Evolutionary conservation across 257 asterid species (phyloP), one percentile per base, ranked within the genome.

Genomic region (Nicotiana sylvestris): DNA sequence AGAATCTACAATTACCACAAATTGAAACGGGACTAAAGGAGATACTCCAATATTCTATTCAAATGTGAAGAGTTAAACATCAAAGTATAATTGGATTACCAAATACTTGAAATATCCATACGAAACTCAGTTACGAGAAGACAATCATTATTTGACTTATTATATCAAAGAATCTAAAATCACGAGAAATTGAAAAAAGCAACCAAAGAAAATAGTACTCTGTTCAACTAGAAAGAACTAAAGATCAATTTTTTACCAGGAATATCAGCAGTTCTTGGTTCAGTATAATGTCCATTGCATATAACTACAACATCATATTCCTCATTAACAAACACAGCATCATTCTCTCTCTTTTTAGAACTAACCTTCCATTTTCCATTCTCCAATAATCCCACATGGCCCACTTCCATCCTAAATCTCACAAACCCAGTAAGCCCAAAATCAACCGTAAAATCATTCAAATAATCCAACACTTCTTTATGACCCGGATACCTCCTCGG

Each of bases 251-350:
- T 16, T 72, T 46, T 88, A 96, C 99, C 99, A 2, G 96, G 93
- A 61, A 96, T 89, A 37, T 91, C 93, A 8, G 98, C 98, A 3
- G 87, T 82, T 37, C 98, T 91, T 85, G 98, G 98, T 90, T 92
- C 97, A 67, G 98, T 82, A 82, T 89, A 90, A 79, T 96, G 99
- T 13, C 99, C 99, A 62, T 94, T 93, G 67, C 97, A 94, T 27
- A 96, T 87, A 15, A 96, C 98, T 65, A 96, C 99, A 84, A 98
- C 99, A 90, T 94, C 98, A 86, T 82, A 96, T 53, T 89, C 87
- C 88, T 91, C 95, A 77, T 85, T 83, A 37, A 30, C 2, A 32
- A 39, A 85, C 82, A 85, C 82, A 46, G 13, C 79, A 53, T 29
- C 90, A 12, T 84, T 88, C 32, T 80, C 64, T 37, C 76, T 85